phyloP scores from a whole-genome alignment of 1,139 yeast genomes.

The Groenewaldozyma auringiensis region DNA sequence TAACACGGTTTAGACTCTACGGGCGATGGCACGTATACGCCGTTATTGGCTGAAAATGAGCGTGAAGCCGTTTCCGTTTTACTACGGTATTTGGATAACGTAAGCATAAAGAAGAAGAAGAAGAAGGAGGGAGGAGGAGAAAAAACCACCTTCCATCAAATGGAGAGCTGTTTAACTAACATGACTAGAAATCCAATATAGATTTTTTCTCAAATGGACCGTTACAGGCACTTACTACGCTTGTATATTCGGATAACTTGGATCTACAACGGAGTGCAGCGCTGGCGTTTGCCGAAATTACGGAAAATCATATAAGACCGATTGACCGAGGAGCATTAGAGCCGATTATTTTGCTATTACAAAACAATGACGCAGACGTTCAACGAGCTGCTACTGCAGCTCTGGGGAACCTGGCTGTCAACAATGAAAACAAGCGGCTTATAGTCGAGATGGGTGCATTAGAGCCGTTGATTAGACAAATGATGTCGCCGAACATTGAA shows the following conservation, averaged over 20 bases:
- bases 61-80: constrained; percentile 91
- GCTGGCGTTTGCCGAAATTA: constrained; percentile 94
- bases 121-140: too few species aligned
- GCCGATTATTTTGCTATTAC: constrained; percentile 81
- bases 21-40: constrained; percentile 43
- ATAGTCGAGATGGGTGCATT: constrained; percentile 98
- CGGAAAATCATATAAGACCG: constrained; percentile 77
- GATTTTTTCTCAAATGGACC: constrained; percentile 77
- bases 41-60: constrained; percentile 92
- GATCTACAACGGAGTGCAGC: constrained; percentile 97
- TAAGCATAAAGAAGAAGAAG: too few species aligned
- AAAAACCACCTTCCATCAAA: neutral
- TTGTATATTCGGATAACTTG: constrained; percentile 89
- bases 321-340: constrained; percentile 88
- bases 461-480: constrained; percentile 91
- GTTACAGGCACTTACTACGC: constrained; percentile 78
- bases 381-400: constrained; percentile 99
- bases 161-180: constrained; percentile 18
- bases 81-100: constrained; percentile 79
- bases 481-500: constrained; percentile 95
- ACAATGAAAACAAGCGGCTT: constrained; percentile 84
- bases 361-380: constrained; percentile 84
- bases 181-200: constrained; percentile 45
- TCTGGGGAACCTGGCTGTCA: constrained; percentile 91
- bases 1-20: too few species aligned